Conservation (phyloP, 2,329 filamentous ascomycete genomes). For the Aspergillus jensenii region DNA sequence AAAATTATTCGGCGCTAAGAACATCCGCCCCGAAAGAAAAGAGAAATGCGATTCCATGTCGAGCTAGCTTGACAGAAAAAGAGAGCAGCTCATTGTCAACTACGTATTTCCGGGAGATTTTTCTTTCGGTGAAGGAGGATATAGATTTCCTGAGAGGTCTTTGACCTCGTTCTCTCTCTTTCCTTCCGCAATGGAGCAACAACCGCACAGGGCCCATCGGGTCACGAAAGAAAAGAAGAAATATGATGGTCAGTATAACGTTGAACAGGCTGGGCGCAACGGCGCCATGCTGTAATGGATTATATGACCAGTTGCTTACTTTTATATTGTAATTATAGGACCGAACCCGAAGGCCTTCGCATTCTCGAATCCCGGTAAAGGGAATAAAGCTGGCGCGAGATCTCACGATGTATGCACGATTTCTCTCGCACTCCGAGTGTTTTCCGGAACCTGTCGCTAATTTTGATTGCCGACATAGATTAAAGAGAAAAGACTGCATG, state of each 20-base stretch:
- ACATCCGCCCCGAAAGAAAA: conserved; percentile 27
- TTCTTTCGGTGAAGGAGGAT: conserved; percentile 3
- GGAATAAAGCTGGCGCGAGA: conserved; percentile 65
- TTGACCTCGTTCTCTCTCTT: conserved; percentile 21
- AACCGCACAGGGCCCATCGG: conserved; percentile 81
- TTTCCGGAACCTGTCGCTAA: conserved; percentile 16
- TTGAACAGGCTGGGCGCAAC: background rate
- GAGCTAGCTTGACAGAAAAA: conserved; percentile 1
- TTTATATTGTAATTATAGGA: conserved; percentile 46
- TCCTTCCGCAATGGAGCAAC: conserved; percentile 67
- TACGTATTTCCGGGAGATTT: background rate
- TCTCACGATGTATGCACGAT: conserved; percentile 53
- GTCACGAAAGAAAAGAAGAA: conserved; percentile 88
- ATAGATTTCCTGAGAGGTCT: conserved; percentile 22
- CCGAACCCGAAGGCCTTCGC: conserved; percentile 89
- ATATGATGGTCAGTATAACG: conserved; percentile 53
- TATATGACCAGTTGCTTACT: background rate
- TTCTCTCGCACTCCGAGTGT: background rate
- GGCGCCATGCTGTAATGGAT: background rate
- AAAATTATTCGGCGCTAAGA: conserved; percentile 20
- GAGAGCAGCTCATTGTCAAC: background rate
- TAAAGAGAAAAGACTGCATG: conserved; percentile 94
- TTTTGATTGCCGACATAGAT: conserved; percentile 54
- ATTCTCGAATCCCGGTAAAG: conserved; percentile 75
- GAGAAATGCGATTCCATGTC: conserved; percentile 5